phyloP scores from a whole-genome alignment of 2,329 filamentous ascomycete genomes.

The Colletotrichum truncatum region DNA sequence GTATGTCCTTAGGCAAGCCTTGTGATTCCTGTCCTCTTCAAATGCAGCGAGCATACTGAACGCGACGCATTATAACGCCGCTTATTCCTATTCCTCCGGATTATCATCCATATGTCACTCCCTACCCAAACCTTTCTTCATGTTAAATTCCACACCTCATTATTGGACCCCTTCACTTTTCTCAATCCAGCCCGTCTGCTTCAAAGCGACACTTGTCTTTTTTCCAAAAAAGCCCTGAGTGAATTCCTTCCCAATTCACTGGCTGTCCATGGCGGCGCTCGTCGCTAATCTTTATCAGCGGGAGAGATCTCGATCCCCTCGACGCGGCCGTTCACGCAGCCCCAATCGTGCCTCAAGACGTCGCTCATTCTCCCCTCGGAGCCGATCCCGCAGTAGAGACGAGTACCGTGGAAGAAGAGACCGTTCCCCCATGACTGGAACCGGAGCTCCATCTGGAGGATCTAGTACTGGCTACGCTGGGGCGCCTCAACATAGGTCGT shows the following conservation, averaged over 20 bases:
- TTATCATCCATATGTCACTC: too few relatives aligned
- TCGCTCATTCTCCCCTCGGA: slow-evolving; percentile 82
- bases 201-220: too few relatives aligned
- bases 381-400: slow-evolving; percentile 81
- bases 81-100: too few relatives aligned
- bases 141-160: too few relatives aligned
- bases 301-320: slow-evolving; percentile 83
- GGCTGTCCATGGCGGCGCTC: slow-evolving; percentile 27
- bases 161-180: too few relatives aligned
- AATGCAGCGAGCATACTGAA: too few relatives aligned
- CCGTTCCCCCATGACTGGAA: slow-evolving; percentile 86
- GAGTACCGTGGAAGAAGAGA: slow-evolving; percentile 79
- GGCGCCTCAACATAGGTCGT: slow-evolving; percentile 72
- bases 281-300: slow-evolving; percentile 62
- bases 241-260: neutral
- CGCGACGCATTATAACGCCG: too few relatives aligned
- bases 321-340: slow-evolving; percentile 85
- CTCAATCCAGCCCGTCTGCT: too few relatives aligned
- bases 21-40: too few relatives aligned
- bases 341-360: slow-evolving; percentile 75
- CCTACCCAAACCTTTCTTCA: too few relatives aligned
- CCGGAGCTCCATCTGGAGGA: slow-evolving; percentile 75
- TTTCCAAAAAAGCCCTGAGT: too few relatives aligned
- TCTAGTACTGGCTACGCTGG: slow-evolving; percentile 72
- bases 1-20: too few relatives aligned